Evolutionary conservation across 2,329 filamentous ascomycete genomes (phyloP), one percentile per base, ranked within the genome.

Genomic region (Fusarium sp.): DNA sequence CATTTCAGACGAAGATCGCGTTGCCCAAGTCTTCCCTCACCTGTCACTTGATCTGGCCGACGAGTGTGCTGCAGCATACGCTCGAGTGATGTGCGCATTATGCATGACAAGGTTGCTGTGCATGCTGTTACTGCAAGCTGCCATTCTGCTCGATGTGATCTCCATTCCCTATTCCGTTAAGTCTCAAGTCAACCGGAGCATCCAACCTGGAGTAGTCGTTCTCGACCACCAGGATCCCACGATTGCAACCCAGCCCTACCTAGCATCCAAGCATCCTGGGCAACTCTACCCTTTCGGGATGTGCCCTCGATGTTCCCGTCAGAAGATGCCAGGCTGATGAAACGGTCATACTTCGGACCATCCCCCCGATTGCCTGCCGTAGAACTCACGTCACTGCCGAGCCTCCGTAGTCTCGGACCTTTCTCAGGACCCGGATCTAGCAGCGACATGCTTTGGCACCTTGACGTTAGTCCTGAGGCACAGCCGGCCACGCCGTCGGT

Each of bases 401-500:
- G 20, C 45, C 38, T 61, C 68, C 47, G 20, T 27, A 52, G 61
- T 69, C 45, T 56, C 61, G 63, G 68, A 50, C 64, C 65, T 65
- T 70, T 62, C 50, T 67, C 59, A 65, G 36, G 58, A 63, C 67
- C 58, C 40, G 47, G 58, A 67, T 66, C 45, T 59, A 33, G 40
- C 47, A 68, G 50, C 63, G 71, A 70, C 62, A 65, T 57, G 58
- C 66, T 63, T 66, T 54, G 57, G 63, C 60, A 71, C 59, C 63
- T 36, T 45, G 38, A 74, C 62, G 65, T 69, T 64, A 78, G 56
- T 72, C 59, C 54, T 67, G 66, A 74, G 74, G 69, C 70, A 78
- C 64, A 74, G 74, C 68, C 76, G 76, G 76, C 69, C 59, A 70
- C 60, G 73, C 76, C 76, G 76, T 73, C 64, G 66, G 65, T 77